Evolutionary conservation across 2,329 filamentous ascomycete species (phyloP).

Genomic region (Beauveria caledonica): DNA sequence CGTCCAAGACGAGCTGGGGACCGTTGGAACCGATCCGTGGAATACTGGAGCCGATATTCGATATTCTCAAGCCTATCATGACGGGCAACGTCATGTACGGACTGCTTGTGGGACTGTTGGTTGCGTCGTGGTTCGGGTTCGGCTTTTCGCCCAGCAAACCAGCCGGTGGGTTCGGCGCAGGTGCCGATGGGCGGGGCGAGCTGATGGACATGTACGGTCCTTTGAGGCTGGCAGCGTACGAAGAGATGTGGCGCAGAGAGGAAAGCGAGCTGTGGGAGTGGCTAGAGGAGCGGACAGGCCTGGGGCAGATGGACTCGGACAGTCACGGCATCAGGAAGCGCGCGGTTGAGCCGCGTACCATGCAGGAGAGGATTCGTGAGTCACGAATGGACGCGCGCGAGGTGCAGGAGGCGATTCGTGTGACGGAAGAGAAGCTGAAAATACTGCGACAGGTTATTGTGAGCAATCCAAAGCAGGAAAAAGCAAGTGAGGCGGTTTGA

Average conservation of each 20-base stretch:
- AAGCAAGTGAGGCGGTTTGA: not conserved
- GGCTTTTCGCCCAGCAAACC: slow-evolving; percentile 36
- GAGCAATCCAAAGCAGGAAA: slow-evolving; percentile 31
- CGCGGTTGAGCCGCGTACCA: slow-evolving; percentile 44
- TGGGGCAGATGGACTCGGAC: slow-evolving; percentile 49
- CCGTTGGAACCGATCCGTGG: slow-evolving; percentile 68
- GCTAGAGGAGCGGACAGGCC: slow-evolving; percentile 77
- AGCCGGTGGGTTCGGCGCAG: slow-evolving; percentile 27
- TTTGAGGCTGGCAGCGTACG: slow-evolving; percentile 73
- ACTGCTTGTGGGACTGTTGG: slow-evolving; percentile 62
- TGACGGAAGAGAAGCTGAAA: slow-evolving; percentile 78
- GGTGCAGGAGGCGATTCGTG: slow-evolving; percentile 69
- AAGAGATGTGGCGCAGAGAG: slow-evolving; percentile 84
- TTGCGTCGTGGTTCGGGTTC: slow-evolving; percentile 66
- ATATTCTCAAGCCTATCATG: slow-evolving; percentile 62
- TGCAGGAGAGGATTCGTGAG: slow-evolving; percentile 50
- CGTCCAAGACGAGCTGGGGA: slow-evolving; percentile 57
- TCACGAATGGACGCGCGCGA: slow-evolving; percentile 63
- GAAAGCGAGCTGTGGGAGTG: slow-evolving; percentile 89
- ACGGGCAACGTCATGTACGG: slow-evolving; percentile 71
- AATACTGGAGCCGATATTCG: slow-evolving; percentile 59
- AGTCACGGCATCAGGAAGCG: slow-evolving; percentile 31
- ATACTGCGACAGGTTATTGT: slow-evolving; percentile 65
- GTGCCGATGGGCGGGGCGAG: slow-evolving; percentile 7
- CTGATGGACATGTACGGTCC: slow-evolving; percentile 32